A percentile compares a stretch with the other conserved stretches of the same genome.
Conservation (phyloP, 2,329 filamentous ascomycete species). For the Cadophora sp. region DNA sequence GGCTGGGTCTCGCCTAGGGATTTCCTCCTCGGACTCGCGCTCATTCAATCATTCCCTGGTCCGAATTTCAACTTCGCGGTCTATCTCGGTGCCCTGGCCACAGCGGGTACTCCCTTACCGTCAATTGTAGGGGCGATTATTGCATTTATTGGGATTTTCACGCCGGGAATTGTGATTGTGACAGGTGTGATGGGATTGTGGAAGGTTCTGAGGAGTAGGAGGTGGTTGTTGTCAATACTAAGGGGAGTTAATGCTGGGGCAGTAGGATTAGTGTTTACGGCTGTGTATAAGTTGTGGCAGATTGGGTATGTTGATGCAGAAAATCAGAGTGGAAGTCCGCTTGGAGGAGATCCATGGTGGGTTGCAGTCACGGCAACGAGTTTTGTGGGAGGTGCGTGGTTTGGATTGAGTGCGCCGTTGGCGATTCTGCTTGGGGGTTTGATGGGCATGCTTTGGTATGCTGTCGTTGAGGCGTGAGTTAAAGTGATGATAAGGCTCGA, state of each 20-base stretch:
- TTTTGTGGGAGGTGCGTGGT: conserved; percentile 56
- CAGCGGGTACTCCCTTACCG: conserved; percentile 36
- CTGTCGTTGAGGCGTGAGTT: conserved; percentile 43
- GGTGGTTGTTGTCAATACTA: conserved; percentile 55
- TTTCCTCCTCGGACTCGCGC: conserved; percentile 74
- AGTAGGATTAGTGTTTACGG: conserved; percentile 67
- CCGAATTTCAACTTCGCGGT: conserved; percentile 68
- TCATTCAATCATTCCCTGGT: conserved; percentile 74
- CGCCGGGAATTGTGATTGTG: conserved; percentile 55
- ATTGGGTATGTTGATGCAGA: conserved; percentile 63
- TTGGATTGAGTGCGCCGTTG: conserved; percentile 50
- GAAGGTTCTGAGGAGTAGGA: conserved; percentile 55
- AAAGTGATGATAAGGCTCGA: too few species aligned
- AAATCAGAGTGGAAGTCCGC: conserved; percentile 55
- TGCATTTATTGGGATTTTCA: conserved; percentile 59
- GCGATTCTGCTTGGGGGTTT: conserved; percentile 54
- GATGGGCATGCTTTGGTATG: conserved; percentile 55
- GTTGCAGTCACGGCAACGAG: conserved; percentile 61
- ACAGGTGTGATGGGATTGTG: conserved; percentile 62
- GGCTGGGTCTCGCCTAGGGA: conserved; percentile 75
- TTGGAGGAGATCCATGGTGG: conserved; percentile 68
- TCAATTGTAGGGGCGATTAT: conserved; percentile 55
- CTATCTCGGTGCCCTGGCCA: conserved; percentile 61
- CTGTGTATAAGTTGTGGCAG: conserved; percentile 68
- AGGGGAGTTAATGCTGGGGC: conserved; percentile 65